Conservation (phyloP, 2,329 filamentous ascomycete species). For the Teratosphaeria viscida region DNA sequence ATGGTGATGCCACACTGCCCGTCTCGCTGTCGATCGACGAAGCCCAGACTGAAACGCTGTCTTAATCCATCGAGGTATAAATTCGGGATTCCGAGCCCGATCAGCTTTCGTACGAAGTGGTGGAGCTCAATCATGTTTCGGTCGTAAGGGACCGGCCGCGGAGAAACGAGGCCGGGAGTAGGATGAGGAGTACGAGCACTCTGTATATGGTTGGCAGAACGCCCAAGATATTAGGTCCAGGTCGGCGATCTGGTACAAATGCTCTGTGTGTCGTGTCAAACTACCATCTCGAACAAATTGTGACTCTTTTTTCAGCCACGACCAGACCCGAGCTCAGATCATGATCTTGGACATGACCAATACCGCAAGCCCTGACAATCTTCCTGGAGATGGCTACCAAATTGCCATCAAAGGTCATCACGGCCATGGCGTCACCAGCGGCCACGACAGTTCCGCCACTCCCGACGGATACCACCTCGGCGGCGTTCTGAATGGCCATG, state of each 20-base stretch:
- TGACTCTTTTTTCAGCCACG: background rate
- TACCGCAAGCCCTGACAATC: background rate
- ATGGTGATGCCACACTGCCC: no score
- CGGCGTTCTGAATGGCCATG: background rate
- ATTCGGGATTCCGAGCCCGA: no score
- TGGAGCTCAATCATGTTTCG: background rate
- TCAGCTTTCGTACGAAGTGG: no score
- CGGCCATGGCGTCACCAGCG: background rate
- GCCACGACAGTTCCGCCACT: no score
- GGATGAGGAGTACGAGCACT: background rate
- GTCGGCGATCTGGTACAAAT: background rate
- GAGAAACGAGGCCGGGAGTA: background rate
- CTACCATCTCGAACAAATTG: background rate
- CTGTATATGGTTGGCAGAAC: background rate
- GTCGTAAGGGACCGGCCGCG: no score
- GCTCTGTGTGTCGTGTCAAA: background rate
- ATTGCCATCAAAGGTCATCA: background rate
- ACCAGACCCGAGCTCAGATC: background rate
- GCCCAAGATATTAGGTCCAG: background rate
- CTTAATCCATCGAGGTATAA: no score
- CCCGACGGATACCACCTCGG: no score
- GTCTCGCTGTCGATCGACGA: no score
- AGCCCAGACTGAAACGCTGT: no score
- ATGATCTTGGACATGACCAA: background rate
- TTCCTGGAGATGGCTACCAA: background rate